Conservation (phyloP, 306 rosid genomes). For the Trifolium dubium region DNA sequence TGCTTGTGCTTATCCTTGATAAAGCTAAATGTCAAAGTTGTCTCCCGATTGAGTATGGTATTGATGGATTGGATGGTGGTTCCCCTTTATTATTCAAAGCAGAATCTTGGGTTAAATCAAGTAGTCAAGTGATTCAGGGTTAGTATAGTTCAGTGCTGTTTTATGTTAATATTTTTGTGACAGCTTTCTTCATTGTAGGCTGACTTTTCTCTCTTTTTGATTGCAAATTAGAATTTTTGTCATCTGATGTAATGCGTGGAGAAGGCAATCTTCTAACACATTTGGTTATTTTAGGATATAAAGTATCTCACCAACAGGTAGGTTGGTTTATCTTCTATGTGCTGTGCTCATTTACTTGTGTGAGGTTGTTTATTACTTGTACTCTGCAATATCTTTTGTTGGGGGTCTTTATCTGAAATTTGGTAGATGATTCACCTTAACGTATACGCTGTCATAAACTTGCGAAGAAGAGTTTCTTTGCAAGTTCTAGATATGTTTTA, state of each 20-base stretch:
- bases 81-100: slow-evolving; percentile 78
- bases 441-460: background rate
- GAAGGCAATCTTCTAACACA: slow-evolving; percentile 91
- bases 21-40: slow-evolving; percentile 80
- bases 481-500: slow-evolving; percentile 28
- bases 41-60: slow-evolving; percentile 82
- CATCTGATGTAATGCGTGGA: slow-evolving; percentile 87
- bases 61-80: slow-evolving; percentile 96
- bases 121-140: slow-evolving; percentile 81
- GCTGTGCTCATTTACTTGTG: slow-evolving; percentile 31
- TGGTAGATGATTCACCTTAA: background rate
- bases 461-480: slow-evolving; percentile 16
- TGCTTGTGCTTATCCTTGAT: slow-evolving; percentile 83
- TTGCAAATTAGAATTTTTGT: slow-evolving; percentile 74
- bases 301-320: slow-evolving; percentile 87
- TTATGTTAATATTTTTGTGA: slow-evolving; percentile 33
- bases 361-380: slow-evolving; percentile 5
- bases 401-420: background rate
- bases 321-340: slow-evolving; percentile 52
- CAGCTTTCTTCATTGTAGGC: slow-evolving; percentile 33
- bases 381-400: background rate
- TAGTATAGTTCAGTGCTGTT: slow-evolving; percentile 24
- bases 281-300: slow-evolving; percentile 73
- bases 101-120: slow-evolving; percentile 71
- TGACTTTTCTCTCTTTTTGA: slow-evolving; percentile 54